A percentile compares a stretch with the other conserved stretches of the same genome.
These are phyloP conservation scores for Pelargonium myrrhifolium DNA, from an alignment of 441 rosid genomes.

Conservation along the genomic window DNA sequence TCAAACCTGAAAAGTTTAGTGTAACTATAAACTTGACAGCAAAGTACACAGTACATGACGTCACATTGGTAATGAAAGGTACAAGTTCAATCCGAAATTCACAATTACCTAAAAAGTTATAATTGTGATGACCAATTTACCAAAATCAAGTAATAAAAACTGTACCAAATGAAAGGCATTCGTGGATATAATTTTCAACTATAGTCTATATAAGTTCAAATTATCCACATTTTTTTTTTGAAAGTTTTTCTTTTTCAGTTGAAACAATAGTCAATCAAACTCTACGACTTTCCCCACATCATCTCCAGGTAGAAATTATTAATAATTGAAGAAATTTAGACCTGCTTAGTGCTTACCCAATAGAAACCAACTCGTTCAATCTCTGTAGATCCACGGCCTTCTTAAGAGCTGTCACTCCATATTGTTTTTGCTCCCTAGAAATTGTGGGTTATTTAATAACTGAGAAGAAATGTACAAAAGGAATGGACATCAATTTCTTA, in stretches of 20 bases:
- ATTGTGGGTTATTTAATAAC: conserved; percentile 13
- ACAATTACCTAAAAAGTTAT: background rate
- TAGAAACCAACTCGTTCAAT: conserved; percentile 45
- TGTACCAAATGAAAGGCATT: no score
- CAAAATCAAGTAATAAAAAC: no score
- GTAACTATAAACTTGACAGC: background rate
- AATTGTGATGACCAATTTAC: background rate
- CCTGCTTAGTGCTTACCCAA: conserved; percentile 48
- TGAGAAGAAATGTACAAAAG: conserved; percentile 1
- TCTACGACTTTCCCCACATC: no score
- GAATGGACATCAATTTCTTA: background rate
- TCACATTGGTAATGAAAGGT: background rate
- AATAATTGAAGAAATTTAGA: background rate
- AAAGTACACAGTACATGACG: background rate
- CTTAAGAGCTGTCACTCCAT: conserved; percentile 69
- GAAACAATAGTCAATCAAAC: no score
- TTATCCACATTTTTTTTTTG: no score
- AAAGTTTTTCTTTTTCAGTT: no score
- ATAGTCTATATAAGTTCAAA: background rate
- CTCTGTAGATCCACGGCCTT: conserved; percentile 67
- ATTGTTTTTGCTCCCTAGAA: conserved; percentile 72
- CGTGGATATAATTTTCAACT: background rate
- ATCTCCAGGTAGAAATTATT: background rate
- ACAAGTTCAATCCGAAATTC: background rate
- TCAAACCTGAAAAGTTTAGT: conserved; percentile 43